A percentile compares a stretch with the other conserved stretches of the same genome.
These are phyloP conservation scores for Pugionium dolabratum DNA, from an alignment of 345 rosid genomes.

Conservation along the genomic window DNA sequence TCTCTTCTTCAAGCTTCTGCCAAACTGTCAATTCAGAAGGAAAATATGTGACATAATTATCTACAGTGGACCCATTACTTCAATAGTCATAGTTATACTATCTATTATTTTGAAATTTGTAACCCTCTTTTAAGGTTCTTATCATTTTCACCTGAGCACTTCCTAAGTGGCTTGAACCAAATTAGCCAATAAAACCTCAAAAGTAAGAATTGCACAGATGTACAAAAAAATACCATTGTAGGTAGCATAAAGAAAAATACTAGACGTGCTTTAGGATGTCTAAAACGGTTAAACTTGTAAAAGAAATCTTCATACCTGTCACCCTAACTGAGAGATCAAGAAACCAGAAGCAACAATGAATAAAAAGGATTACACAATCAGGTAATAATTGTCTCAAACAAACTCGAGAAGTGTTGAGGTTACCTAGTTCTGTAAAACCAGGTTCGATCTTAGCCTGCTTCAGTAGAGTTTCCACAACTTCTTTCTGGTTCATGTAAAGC, in stretches of 20 bases:
- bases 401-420: background rate
- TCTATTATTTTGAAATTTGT: no score
- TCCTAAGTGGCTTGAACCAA: no score
- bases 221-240: no score
- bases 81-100: background rate
- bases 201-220: no score
- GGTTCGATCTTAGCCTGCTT: slow-evolving; percentile 84
- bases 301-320: no score
- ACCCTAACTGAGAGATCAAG: slow-evolving; percentile 1
- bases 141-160: no score
- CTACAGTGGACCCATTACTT: background rate
- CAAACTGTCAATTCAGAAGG: slow-evolving; percentile 58
- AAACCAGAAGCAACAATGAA: slow-evolving; percentile 1
- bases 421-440: slow-evolving; percentile 88
- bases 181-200: no score
- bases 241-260: no score
- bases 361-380: background rate
- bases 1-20: slow-evolving; percentile 98
- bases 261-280: no score
- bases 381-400: background rate
- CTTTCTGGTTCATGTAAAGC: slow-evolving; percentile 84
- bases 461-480: slow-evolving; percentile 76
- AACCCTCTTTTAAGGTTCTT: no score
- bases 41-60: background rate
- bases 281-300: no score